Percentiles rank a stretch among this genome's conserved stretches.
These are phyloP conservation scores for Sordariomycetes sp. DNA, from an alignment of 2,329 filamentous ascomycete genomes.

Conservation along the genomic window DNA sequence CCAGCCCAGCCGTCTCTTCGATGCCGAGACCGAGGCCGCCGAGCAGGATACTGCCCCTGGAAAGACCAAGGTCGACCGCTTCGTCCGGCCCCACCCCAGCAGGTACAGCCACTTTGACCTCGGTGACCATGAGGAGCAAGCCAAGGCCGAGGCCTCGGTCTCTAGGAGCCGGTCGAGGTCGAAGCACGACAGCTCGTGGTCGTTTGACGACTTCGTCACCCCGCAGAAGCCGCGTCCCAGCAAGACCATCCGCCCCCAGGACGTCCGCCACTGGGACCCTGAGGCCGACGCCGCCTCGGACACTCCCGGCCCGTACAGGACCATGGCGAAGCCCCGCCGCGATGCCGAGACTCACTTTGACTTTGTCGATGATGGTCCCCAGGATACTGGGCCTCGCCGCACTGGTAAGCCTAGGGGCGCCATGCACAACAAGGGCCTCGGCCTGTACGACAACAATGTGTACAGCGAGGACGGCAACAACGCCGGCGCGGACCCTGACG, in stretches of 20 bases:
- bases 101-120: constrained; percentile 56
- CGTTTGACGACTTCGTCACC: constrained; percentile 77
- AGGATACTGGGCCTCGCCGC: constrained; percentile 32
- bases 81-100: constrained; percentile 54
- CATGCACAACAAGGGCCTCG: constrained; percentile 52
- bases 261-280: constrained; percentile 68
- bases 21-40: constrained; percentile 28
- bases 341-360: constrained; percentile 78
- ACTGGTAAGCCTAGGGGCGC: constrained; percentile 34
- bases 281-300: constrained; percentile 39
- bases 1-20: constrained; percentile 50
- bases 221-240: constrained; percentile 57
- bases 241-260: constrained; percentile 48
- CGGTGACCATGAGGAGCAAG: constrained; percentile 34
- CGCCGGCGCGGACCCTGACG: constrained; percentile 21
- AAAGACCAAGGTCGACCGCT: constrained; percentile 25
- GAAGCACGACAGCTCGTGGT: constrained; percentile 67
- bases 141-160: constrained; percentile 23
- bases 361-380: constrained; percentile 60
- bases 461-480: constrained; percentile 43
- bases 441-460: constrained; percentile 66
- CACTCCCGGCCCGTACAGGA: constrained; percentile 42
- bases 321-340: constrained; percentile 55
- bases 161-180: constrained; percentile 29
- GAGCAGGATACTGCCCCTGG: neutral